These are phyloP conservation scores for Suillus luteus DNA, from an alignment of 768 basidiomycete species.

Conservation along the genomic window DNA sequence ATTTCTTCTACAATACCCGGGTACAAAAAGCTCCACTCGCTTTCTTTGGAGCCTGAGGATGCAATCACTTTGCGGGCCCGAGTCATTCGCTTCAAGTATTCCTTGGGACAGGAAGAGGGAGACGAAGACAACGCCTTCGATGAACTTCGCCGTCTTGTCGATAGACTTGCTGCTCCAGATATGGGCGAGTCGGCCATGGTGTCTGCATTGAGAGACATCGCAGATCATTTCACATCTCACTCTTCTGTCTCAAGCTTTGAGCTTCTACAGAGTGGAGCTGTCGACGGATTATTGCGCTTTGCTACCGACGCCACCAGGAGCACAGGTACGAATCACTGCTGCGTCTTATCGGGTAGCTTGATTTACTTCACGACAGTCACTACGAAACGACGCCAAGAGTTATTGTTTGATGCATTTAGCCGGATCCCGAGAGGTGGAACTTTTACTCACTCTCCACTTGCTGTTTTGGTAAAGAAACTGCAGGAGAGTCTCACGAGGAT, in stretches of 20 bases:
- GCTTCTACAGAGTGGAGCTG: slow-evolving; percentile 88
- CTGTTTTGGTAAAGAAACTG: slow-evolving; percentile 88
- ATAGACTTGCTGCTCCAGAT: slow-evolving; percentile 54
- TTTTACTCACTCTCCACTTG: slow-evolving; percentile 58
- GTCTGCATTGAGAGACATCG: slow-evolving; percentile 71
- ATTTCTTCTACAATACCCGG: slow-evolving; percentile 55
- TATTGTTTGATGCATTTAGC: slow-evolving; percentile 80
- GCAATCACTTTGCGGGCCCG: slow-evolving; percentile 90
- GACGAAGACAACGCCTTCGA: slow-evolving; percentile 65
- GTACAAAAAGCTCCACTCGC: slow-evolving; percentile 68
- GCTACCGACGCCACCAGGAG: slow-evolving; percentile 67
- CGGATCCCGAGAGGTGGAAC: slow-evolving; percentile 48
- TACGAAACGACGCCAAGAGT: slow-evolving; percentile 65
- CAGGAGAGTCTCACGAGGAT: slow-evolving; percentile 95
- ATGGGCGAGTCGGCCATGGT: slow-evolving; percentile 64
- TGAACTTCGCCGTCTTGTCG: slow-evolving; percentile 64
- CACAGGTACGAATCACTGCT: slow-evolving; percentile 20
- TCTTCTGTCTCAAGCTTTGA: slow-evolving; percentile 94
- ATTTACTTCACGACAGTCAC: slow-evolving; percentile 49
- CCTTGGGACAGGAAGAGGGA: slow-evolving; percentile 55
- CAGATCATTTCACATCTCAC: slow-evolving; percentile 74
- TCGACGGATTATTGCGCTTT: slow-evolving; percentile 83
- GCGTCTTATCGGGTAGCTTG: slow-evolving; percentile 12
- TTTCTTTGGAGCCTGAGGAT: slow-evolving; percentile 83
- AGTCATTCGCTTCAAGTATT: slow-evolving; percentile 83